Evolutionary conservation across 345 rosid species (phyloP), one percentile per base, ranked within the genome.

Genomic region (Bruguiera parviflora): DNA sequence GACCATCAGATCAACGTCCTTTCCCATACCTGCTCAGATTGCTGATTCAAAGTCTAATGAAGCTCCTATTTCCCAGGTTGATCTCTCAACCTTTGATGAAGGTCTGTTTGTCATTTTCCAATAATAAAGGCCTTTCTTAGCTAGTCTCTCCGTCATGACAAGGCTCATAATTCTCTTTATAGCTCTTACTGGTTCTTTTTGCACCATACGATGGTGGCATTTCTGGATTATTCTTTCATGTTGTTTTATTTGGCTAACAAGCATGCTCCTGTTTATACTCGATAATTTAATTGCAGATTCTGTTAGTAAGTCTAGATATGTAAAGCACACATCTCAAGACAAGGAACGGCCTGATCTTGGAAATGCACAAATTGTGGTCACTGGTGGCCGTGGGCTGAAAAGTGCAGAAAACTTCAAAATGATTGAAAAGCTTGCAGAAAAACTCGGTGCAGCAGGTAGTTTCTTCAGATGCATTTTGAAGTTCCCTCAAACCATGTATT

Each of bases 321-420:
- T 92, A 64, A 82, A 81, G 65, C 86, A 72, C 63, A 80, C 92
- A 68, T 82, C 92, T 57, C 94, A 90, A 79, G 92, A 90, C 71
- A 78, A 90, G 32, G 99, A 90, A 58, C 92, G 89, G 46, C 99
- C 99, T 79, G 99, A 95, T 83, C 96, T 95, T 73, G 98, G 90
- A 75, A 90, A 87, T 85, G 96, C 99, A 65, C 83, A 81, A 1
- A 70, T 92, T 71, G 99, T 95, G 67, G 78, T 95, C 70, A 90
- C 98, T 15, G 99, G 97, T 7, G 99, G 99, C 11, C 84, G 99
- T 49, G 98, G 85, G 19, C 78, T 95, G 74, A 95, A 89, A 83
- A 95, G 85, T 78, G 84, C 88, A 1, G 99, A 92, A 82, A 95
- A 95, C 80, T 95, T 95, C 73, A 87, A 89, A 81, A 83, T 95